Evolutionary conservation across 179 eudicot species (phyloP).

Genomic region (Patellifolia procumbens): DNA sequence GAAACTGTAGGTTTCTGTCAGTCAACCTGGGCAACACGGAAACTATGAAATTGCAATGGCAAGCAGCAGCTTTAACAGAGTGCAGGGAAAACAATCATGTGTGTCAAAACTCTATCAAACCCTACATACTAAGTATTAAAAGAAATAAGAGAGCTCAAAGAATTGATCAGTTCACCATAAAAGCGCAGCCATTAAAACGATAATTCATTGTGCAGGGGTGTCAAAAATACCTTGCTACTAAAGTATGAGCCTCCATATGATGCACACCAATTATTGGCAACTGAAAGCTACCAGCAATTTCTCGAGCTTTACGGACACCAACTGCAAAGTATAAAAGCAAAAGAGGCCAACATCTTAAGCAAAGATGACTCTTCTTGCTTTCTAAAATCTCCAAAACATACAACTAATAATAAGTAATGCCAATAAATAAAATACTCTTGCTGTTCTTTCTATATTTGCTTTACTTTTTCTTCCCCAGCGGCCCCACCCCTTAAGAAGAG

Average conservation of each 20-base stretch:
- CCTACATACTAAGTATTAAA: not conserved
- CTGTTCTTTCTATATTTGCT: not conserved
- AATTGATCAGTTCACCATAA: constrained; percentile 4
- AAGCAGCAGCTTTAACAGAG: not conserved
- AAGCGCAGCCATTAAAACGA: not conserved
- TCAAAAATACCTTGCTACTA: constrained; percentile 75
- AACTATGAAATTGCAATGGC: not conserved
- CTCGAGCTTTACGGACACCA: constrained; percentile 95
- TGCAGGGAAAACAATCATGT: not conserved
- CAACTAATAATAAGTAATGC: not conserved
- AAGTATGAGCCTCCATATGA: constrained; percentile 99
- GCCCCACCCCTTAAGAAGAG: not conserved
- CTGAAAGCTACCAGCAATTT: constrained; percentile 68
- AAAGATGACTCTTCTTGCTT: not conserved
- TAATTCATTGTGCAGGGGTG: not conserved
- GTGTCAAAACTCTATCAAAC: not conserved
- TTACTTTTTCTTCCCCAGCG: not conserved
- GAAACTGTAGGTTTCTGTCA: constrained; percentile 67
- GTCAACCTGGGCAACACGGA: constrained; percentile 54
- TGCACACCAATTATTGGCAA: constrained; percentile 90
- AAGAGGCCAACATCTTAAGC: constrained; percentile 9
- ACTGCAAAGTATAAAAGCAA: constrained; percentile 46
- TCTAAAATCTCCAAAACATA: not conserved
- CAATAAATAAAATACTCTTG: not conserved
- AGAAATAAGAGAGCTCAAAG: not conserved